Conservation (phyloP, 2,329 filamentous ascomycete species). For the Daldinia sp. region DNA sequence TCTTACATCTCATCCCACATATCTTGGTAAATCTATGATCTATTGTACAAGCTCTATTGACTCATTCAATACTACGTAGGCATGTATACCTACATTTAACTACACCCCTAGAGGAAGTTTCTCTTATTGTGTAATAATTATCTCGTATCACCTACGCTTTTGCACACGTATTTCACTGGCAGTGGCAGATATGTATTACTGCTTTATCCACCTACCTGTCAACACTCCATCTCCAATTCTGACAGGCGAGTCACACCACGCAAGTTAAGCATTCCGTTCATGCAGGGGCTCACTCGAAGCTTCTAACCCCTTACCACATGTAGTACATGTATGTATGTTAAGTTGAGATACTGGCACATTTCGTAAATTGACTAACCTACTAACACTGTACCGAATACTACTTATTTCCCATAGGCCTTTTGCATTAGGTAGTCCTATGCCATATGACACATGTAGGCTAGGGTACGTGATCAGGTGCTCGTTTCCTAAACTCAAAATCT, state of each 20-base stretch:
- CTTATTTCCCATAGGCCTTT: no score
- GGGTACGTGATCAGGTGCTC: background rate
- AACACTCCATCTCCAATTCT: background rate
- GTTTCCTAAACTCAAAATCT: background rate
- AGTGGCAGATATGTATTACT: background rate
- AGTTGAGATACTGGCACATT: background rate
- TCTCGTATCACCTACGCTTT: background rate
- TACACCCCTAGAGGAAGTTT: background rate
- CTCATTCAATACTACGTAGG: background rate
- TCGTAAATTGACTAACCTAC: no score
- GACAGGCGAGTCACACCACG: background rate
- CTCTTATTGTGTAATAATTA: background rate
- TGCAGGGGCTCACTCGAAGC: constrained; percentile 8
- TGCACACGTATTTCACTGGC: background rate
- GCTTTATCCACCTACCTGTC: background rate
- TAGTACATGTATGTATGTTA: no score
- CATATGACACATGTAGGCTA: no score
- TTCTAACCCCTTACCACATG: background rate
- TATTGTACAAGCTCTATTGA: background rate
- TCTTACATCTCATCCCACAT: constrained; percentile 7
- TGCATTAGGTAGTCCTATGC: no score
- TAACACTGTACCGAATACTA: no score
- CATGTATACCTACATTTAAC: background rate
- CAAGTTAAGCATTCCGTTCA: constrained; percentile 18
- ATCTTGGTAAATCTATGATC: background rate